Base-by-base conservation (phyloP, 768 basidiomycete species). In the Daedaleopsis nitida region DNA sequence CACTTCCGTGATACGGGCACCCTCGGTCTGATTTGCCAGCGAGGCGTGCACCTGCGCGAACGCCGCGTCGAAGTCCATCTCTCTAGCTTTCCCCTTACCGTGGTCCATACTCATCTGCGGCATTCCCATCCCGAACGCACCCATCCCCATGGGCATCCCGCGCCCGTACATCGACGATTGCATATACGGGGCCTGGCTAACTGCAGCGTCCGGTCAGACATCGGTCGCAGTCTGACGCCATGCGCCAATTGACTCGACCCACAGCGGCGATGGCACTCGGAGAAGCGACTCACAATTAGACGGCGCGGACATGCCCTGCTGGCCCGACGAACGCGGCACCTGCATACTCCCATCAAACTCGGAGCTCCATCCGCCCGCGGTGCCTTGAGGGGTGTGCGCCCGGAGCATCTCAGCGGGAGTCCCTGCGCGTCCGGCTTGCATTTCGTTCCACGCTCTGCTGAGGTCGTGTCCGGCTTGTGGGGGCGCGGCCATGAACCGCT, bases 31-130 rank as follows among this genome's bases (percentile, higher is more conserved):
- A 27, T 69, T 64, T 14, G 74, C 72, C n/a, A 86, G 68, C 19
- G 85, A 84, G n/a, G 83, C 84, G 6, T 78, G 77, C 2, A 82
- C 77, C 66, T 89, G 83, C 12, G 86, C 87, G 74, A 94, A 93
- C 11, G 91, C 92, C n/a, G 88, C 88, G 65, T 94, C 92, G 59
- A 93, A 92, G 72, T 92, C 92, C 5, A 83, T 84, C 55, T 92
- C 89, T 58, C 83, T 80, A 17, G 79, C 84, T 70, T 93, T 95
- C 1, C 89, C 92, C 71, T 96, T 98, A 14, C 86, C 90, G 67
- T 87, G 85, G 5, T 69, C 76, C 55, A 52, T 9, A 47, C n/a
- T 13, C 59, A 64, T 68, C 57, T 59, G 65, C 59, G 56, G 65
- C 65, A 50, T 64, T n/a, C 48, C 62, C 62, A 68, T 42, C 24